Percentiles rank a stretch among this genome's conserved stretches.
Evolutionary conservation across 2,329 filamentous ascomycete genomes (phyloP).

Genomic region (Fusarium xyrophilum): DNA sequence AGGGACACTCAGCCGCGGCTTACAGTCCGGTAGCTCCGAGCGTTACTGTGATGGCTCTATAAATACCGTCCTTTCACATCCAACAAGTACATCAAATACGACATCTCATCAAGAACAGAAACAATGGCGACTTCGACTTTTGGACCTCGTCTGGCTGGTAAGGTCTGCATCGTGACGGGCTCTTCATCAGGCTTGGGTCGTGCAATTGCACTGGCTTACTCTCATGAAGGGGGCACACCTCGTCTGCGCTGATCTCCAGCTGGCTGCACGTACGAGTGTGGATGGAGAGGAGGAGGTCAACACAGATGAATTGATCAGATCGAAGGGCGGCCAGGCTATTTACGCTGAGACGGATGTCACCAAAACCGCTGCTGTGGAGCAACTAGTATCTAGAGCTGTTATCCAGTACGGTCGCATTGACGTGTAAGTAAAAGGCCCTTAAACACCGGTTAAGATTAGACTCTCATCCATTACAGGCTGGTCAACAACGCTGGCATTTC

Average conservation of each 20-base stretch:
- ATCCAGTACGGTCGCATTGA: conserved; percentile 34
- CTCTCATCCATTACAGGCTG: conserved; percentile 40
- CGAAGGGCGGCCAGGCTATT: conserved; percentile 46
- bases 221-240: conserved; percentile 52
- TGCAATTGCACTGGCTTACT: conserved; percentile 54
- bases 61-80: neutral
- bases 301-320: conserved; percentile 45
- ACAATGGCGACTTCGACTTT: neutral
- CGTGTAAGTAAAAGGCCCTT: conserved; percentile 28
- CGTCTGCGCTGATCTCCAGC: conserved; percentile 51
- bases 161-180: conserved; percentile 54
- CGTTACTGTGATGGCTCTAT: neutral
- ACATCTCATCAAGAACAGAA: no score
- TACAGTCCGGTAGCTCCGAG: neutral
- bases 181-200: conserved; percentile 55
- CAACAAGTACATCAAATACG: no score
- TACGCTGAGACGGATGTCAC: conserved; percentile 56
- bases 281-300: conserved; percentile 41
- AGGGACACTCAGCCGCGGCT: neutral
- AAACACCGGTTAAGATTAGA: conserved; percentile 12
- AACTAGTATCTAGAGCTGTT: conserved; percentile 42
- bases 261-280: conserved; percentile 37
- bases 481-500: conserved; percentile 55
- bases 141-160: conserved; percentile 16
- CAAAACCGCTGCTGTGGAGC: conserved; percentile 46